phyloP scores from a whole-genome alignment of 1,139 yeast species.

The Citeromyces hawaiiensis region DNA sequence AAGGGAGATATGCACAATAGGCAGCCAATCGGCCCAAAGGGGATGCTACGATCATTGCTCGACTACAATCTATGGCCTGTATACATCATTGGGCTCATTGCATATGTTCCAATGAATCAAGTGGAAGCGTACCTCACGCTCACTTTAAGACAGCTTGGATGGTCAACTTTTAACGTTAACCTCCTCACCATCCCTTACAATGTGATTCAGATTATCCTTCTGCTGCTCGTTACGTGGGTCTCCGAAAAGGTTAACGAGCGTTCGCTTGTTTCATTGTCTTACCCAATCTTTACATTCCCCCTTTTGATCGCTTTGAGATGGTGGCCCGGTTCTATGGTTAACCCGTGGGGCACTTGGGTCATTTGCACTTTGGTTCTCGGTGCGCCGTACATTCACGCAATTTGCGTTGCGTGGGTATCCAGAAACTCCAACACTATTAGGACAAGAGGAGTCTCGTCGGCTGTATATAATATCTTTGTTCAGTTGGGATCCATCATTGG shows the following conservation, averaged over 20 bases:
- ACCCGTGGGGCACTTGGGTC: conserved; percentile 40
- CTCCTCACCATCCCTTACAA: conserved; percentile 37
- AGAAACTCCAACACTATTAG: conserved; percentile 47
- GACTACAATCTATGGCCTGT: conserved; percentile 54
- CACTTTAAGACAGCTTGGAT: conserved; percentile 37
- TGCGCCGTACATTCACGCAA: conserved; percentile 24
- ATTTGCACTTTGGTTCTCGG: conserved; percentile 33
- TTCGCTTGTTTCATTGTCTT: conserved; percentile 19
- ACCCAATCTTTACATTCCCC: conserved; percentile 26
- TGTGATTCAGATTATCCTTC: conserved; percentile 21
- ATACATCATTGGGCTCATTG: conserved; percentile 34
- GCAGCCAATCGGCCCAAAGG: conserved; percentile 28
- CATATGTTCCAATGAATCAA: conserved; percentile 29
- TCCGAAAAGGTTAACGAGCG: conserved; percentile 27
- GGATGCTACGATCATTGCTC: conserved; percentile 22
- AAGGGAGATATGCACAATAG: conserved; percentile 62
- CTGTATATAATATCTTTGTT: conserved; percentile 48
- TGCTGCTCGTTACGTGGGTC: conserved; percentile 22
- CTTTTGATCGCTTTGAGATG: conserved; percentile 27
- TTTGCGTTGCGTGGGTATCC: conserved; percentile 48
- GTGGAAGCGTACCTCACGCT: conserved; percentile 36
- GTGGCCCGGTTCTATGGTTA: conserved; percentile 34
- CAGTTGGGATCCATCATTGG: conserved; percentile 41
- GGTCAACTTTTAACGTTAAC: conserved; percentile 39
- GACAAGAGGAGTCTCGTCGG: conserved; percentile 45